Percentiles rank a stretch among this genome's conserved stretches.
These are phyloP conservation scores for Arthroderma sp. DNA, from an alignment of 2,329 filamentous ascomycete species.

Conservation along the genomic window DNA sequence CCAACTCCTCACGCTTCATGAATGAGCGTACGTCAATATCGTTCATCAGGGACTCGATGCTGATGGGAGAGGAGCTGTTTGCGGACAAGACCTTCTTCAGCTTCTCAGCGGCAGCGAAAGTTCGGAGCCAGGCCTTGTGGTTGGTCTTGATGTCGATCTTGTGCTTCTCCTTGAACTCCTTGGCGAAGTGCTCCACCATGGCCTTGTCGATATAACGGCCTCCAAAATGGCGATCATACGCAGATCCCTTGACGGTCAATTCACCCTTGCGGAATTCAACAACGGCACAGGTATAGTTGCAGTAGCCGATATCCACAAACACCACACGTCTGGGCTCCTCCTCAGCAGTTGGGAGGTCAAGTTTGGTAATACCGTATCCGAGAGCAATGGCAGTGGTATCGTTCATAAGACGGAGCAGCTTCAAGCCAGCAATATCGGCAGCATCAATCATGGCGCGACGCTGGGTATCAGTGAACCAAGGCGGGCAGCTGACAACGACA, in stretches of 20 bases:
- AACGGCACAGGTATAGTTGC: constrained; percentile 85
- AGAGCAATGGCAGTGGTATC: constrained; percentile 93
- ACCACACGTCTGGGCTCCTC: constrained; percentile 84
- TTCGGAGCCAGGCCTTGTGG: constrained; percentile 76
- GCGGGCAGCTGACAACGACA: constrained; percentile 83
- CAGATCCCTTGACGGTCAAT: constrained; percentile 80
- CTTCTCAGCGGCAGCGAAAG: constrained; percentile 83
- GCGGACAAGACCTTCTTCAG: constrained; percentile 96
- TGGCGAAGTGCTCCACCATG: constrained; percentile 83
- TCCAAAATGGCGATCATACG: constrained; percentile 92
- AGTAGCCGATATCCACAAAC: constrained; percentile 92
- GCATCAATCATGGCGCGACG: constrained; percentile 81
- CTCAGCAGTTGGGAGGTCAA: constrained; percentile 74
- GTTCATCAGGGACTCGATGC: constrained; percentile 98
- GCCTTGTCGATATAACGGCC: constrained; percentile 95
- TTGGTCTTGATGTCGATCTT: constrained; percentile 91
- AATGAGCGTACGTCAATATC: constrained; percentile 81
- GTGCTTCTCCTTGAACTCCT: constrained; percentile 95
- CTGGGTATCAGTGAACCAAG: constrained; percentile 95
- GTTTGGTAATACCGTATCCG: constrained; percentile 95
- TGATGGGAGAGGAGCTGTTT: constrained; percentile 82
- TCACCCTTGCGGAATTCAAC: constrained; percentile 97
- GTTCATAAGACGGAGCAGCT: constrained; percentile 88
- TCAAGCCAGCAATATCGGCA: constrained; percentile 83
- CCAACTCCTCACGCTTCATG: constrained; percentile 88